A percentile compares a stretch with the other conserved stretches of the same genome.
Evolutionary conservation across 345 rosid species (phyloP).

Genomic region (Arabis alpina): DNA sequence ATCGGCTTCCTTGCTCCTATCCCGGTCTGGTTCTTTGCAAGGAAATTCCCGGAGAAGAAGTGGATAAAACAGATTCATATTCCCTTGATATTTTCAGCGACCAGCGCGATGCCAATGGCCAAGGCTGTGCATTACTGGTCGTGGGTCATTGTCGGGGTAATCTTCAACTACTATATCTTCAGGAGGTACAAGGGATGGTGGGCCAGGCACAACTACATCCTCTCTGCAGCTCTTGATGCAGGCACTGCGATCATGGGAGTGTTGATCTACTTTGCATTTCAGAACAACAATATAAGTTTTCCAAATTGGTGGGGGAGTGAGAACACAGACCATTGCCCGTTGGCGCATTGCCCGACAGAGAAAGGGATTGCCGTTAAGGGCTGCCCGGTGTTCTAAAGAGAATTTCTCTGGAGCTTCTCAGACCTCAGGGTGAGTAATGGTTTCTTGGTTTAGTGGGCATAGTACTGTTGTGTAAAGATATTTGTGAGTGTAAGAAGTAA

Average conservation of each 20-base stretch:
- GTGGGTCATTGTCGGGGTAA: constrained; percentile 63
- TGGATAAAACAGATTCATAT: constrained; percentile 61
- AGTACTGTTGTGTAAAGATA: background rate
- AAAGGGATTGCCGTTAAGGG: constrained; percentile 57
- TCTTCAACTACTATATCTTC: constrained; percentile 69
- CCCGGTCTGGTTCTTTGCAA: constrained; percentile 59
- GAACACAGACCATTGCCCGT: constrained; percentile 58
- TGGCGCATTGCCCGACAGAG: constrained; percentile 69
- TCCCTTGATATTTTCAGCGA: constrained; percentile 59
- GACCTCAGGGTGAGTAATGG: background rate
- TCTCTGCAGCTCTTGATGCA: constrained; percentile 78
- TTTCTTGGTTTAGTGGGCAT: constrained; percentile 12
- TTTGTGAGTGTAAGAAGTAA: constrained; percentile 14
- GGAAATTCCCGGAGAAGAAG: constrained; percentile 62
- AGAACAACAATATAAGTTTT: constrained; percentile 50
- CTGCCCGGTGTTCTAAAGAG: constrained; percentile 55
- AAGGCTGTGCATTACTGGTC: constrained; percentile 60
- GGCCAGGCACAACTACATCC: constrained; percentile 70
- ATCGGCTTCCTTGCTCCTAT: constrained; percentile 69
- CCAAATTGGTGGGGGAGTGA: constrained; percentile 76
- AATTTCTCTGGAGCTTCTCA: constrained; percentile 1
- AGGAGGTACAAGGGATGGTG: constrained; percentile 70
- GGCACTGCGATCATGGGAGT: constrained; percentile 78
- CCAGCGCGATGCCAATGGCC: constrained; percentile 53
- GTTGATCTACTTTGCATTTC: constrained; percentile 61